Percentiles rank a stretch among this genome's conserved stretches.
Conservation (phyloP, 306 rosid species). For the Inga leiocalycina region DNA sequence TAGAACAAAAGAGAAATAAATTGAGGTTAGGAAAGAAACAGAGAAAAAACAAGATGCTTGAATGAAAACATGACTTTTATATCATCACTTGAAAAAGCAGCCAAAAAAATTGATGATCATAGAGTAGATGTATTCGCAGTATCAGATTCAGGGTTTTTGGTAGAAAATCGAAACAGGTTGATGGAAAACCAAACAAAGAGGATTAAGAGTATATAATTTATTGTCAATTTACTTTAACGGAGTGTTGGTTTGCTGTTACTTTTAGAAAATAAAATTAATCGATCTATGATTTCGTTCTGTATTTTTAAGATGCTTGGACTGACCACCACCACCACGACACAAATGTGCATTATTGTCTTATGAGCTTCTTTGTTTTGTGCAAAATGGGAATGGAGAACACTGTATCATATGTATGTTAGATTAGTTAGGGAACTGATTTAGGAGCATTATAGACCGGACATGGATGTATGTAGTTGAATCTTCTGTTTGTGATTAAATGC, state of each 20-base stretch:
- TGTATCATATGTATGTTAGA: not conserved
- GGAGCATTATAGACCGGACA: not conserved
- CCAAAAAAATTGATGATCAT: too few species aligned
- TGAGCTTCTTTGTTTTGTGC: not conserved
- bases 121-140: too few species aligned
- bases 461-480: slow-evolving; percentile 18
- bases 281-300: not conserved
- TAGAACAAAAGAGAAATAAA: not conserved
- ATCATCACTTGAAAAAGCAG: too few species aligned
- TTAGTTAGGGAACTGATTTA: slow-evolving; percentile 3
- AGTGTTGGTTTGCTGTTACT: slow-evolving; percentile 5
- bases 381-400: not conserved
- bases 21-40: not conserved
- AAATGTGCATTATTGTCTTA: not conserved
- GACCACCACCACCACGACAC: not conserved
- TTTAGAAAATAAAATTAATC: not conserved
- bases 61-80: too few species aligned
- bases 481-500: slow-evolving; percentile 16
- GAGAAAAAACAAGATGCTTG: too few species aligned
- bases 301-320: not conserved
- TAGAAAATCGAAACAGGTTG: too few species aligned
- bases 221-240: not conserved
- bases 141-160: slow-evolving; percentile 38
- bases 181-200: too few species aligned
- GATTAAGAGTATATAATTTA: not conserved